Evolutionary conservation across 352 stramenopile species (phyloP).

Genomic region (Pythium pectinolyticum): DNA sequence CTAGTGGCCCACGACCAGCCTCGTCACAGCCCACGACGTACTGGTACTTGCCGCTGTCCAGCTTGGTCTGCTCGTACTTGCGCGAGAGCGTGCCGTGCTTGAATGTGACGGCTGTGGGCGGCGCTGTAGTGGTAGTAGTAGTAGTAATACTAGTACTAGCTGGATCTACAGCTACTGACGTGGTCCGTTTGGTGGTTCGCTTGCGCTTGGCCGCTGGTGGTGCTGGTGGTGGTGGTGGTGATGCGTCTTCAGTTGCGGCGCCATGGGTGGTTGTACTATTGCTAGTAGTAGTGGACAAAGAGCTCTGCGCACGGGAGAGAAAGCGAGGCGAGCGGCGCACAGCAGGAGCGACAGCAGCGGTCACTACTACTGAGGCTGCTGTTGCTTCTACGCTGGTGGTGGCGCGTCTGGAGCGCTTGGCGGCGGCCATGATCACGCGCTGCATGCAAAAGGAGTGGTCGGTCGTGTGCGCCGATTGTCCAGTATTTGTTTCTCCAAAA

Average conservation of each 20-base stretch:
- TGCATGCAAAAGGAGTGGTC: neutral
- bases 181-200: too few relatives aligned
- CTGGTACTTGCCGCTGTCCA: slow-evolving; percentile 50
- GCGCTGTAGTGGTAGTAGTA: neutral
- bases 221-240: too few relatives aligned
- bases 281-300: too few relatives aligned
- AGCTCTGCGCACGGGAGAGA: slow-evolving; percentile 2
- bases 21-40: slow-evolving; percentile 95
- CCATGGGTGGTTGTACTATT: too few relatives aligned
- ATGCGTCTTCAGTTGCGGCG: too few relatives aligned
- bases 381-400: neutral
- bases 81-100: slow-evolving; percentile 57
- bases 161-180: too few relatives aligned
- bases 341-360: neutral
- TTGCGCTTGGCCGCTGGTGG: slow-evolving; percentile 8
- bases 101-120: slow-evolving; percentile 28
- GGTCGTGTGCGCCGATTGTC: too few relatives aligned
- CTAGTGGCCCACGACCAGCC: slow-evolving; percentile 93
- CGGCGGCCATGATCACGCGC: slow-evolving; percentile 6
- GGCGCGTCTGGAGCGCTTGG: slow-evolving; percentile 9
- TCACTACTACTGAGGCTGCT: neutral
- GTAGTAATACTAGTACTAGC: too few relatives aligned
- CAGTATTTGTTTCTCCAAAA: too few relatives aligned
- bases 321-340: slow-evolving; percentile 22
- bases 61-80: slow-evolving; percentile 50